Evolutionary conservation across 805 yeast species (phyloP).

Genomic region (Wickerhamiella australiensis): DNA sequence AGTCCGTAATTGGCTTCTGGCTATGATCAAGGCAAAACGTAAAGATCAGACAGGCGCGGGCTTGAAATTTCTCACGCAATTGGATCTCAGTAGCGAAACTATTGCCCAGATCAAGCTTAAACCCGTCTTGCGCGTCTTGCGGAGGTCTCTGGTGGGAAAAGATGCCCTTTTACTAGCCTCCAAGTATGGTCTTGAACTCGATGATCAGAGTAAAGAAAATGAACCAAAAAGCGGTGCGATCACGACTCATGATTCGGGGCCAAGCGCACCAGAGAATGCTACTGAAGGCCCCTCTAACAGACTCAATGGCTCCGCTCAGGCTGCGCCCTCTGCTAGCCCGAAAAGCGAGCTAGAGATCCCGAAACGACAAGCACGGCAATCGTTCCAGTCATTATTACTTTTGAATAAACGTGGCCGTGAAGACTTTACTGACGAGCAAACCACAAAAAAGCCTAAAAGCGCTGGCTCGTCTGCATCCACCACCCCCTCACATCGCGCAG

Average conservation of each 20-base stretch:
- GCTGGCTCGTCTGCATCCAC: neutral
- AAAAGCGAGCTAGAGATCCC: conserved; percentile 5
- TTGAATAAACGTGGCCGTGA: neutral
- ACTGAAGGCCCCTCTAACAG: too few species aligned
- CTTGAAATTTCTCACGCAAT: conserved; percentile 11
- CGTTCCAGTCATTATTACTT: neutral
- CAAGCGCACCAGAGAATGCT: neutral
- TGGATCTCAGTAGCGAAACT: conserved; percentile 13
- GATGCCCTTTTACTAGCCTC: conserved; percentile 10
- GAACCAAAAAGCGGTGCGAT: neutral
- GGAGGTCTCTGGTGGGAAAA: conserved; percentile 6
- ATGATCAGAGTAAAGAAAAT: neutral
- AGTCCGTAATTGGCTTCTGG: conserved; percentile 19
- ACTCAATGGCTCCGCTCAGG: too few species aligned
- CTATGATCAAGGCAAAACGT: conserved; percentile 12
- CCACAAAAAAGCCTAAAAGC: neutral
- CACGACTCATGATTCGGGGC: neutral
- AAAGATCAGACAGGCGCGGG: conserved; percentile 10
- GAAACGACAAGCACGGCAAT: conserved; percentile 1
- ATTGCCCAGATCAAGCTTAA: conserved; percentile 11
- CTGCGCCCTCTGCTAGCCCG: too few species aligned
- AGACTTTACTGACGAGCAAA: neutral
- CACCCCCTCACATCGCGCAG: conserved; percentile 6
- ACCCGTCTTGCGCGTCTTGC: conserved; percentile 8
- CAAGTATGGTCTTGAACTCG: neutral